A percentile compares a stretch with the other conserved stretches of the same genome.
phyloP scores from a whole-genome alignment of 345 rosid genomes.

The Punica granatum region DNA sequence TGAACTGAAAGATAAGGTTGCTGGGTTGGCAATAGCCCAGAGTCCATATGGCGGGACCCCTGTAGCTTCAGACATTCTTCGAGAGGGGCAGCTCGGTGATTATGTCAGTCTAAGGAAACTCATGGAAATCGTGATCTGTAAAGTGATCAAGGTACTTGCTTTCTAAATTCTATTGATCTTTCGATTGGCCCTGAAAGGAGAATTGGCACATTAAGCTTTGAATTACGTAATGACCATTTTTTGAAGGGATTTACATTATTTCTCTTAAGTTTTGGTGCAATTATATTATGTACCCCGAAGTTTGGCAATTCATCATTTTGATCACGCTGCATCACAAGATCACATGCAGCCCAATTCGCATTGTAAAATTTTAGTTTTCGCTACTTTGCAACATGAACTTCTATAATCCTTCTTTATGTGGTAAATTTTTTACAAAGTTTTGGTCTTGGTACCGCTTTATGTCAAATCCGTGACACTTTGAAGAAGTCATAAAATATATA shows the following conservation, averaged over 20 bases:
- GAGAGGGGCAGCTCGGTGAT: slow-evolving; percentile 95
- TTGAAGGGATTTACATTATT: neutral
- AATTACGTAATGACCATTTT: neutral
- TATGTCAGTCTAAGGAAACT: slow-evolving; percentile 70
- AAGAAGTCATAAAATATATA: no score
- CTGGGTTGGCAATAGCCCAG: slow-evolving; percentile 82
- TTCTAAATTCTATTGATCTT: neutral
- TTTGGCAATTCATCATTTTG: no score
- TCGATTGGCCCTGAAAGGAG: neutral
- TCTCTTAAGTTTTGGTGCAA: neutral
- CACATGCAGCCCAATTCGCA: no score
- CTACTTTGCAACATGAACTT: no score
- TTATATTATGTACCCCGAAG: neutral
- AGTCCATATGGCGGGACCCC: slow-evolving; percentile 97
- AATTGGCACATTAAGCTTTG: neutral
- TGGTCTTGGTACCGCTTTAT: neutral
- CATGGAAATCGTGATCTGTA: slow-evolving; percentile 85
- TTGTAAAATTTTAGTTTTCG: no score
- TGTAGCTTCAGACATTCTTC: slow-evolving; percentile 86
- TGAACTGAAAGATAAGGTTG: slow-evolving; percentile 93
- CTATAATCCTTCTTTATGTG: neutral
- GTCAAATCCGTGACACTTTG: neutral
- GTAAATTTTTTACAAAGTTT: neutral
- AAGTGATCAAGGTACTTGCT: slow-evolving; percentile 71
- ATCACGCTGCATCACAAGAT: no score